Evolutionary conservation across 768 basidiomycete genomes (phyloP).

Genomic region (Leccinum ochraceum): DNA sequence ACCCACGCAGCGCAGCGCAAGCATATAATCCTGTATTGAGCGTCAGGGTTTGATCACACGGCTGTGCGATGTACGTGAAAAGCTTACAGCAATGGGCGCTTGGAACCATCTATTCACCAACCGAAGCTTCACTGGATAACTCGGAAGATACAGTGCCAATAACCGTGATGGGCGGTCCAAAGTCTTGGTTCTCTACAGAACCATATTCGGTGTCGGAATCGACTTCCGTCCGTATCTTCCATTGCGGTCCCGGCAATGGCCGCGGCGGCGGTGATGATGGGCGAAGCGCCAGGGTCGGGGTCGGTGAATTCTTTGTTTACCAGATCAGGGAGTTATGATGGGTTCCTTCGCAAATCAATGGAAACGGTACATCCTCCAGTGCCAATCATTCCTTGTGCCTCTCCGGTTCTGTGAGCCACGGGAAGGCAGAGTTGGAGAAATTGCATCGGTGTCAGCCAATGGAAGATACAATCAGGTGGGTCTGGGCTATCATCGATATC

Average conservation of each 20-base stretch:
- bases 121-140: background rate
- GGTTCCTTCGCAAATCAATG: background rate
- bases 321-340: background rate
- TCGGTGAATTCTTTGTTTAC: no score
- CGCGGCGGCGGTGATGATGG: background rate
- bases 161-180: background rate
- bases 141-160: background rate
- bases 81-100: background rate
- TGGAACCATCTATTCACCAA: background rate
- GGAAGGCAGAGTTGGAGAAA: background rate
- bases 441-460: background rate
- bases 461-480: background rate
- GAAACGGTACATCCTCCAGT: background rate
- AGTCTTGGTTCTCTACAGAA: background rate
- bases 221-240: background rate
- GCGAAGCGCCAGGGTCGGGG: background rate
- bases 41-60: background rate
- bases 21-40: background rate
- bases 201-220: background rate
- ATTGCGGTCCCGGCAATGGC: background rate
- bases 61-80: background rate
- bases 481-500: background rate
- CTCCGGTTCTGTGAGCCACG: background rate
- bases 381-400: background rate
- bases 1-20: background rate